Evolutionary conservation across 345 rosid species (phyloP).

Genomic region (Arabis alpina): DNA sequence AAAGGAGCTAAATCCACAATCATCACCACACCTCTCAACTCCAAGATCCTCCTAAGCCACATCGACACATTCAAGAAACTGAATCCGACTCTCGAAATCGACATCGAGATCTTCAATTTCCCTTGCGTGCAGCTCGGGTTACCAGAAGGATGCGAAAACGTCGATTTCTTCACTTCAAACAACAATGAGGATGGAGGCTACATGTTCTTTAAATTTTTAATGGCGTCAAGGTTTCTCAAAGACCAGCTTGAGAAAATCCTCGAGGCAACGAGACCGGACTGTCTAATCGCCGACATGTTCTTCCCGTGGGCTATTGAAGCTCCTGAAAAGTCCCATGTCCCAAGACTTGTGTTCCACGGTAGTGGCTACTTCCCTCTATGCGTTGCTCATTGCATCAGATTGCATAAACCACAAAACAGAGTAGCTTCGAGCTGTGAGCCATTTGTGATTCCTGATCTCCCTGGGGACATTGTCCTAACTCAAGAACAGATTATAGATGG

Average conservation of each 20-base stretch:
- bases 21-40: slow-evolving; percentile 55
- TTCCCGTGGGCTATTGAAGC: slow-evolving; percentile 61
- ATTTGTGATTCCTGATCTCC: slow-evolving; percentile 43
- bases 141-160: slow-evolving; percentile 48
- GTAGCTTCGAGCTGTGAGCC: slow-evolving; percentile 47
- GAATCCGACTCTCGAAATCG: slow-evolving; percentile 28
- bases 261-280: slow-evolving; percentile 29
- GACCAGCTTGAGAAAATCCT: slow-evolving; percentile 38
- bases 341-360: slow-evolving; percentile 62
- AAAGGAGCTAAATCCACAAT: slow-evolving; percentile 55
- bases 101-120: slow-evolving; percentile 36
- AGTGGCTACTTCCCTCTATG: slow-evolving; percentile 48
- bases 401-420: slow-evolving; percentile 44
- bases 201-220: slow-evolving; percentile 1
- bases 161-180: slow-evolving; percentile 20
- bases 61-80: slow-evolving; percentile 35
- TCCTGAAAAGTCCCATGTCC: slow-evolving; percentile 51
- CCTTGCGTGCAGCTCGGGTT: slow-evolving; percentile 45
- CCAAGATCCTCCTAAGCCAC: slow-evolving; percentile 41
- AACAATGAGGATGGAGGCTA: neutral
- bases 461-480: slow-evolving; percentile 51
- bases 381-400: slow-evolving; percentile 27
- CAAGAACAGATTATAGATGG: slow-evolving; percentile 37
- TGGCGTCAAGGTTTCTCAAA: slow-evolving; percentile 27
- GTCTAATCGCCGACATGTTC: slow-evolving; percentile 60